Evolutionary conservation across 2,329 filamentous ascomycete species (phyloP), one percentile per base, ranked within the genome.

Genomic region (Cercospora sp.): DNA sequence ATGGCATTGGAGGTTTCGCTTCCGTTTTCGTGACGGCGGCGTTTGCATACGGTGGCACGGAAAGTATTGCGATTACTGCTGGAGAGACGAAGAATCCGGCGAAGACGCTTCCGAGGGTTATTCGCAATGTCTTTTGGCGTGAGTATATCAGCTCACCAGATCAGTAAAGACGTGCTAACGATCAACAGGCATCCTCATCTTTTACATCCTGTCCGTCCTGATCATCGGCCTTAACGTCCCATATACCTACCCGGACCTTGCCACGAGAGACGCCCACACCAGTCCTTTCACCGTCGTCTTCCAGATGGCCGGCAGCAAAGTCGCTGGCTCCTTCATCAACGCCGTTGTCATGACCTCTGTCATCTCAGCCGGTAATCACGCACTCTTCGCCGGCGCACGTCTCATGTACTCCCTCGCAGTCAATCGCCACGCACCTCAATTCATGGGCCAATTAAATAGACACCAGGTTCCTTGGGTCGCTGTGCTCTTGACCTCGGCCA

Each of bases 221-320:
- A 84, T 94, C 65, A 83, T 94, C 68, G 91, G 91, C 76, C 91
- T 92, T 83, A 84, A 90, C 63, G 89, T 94, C 4, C 90, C 90
- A 1, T 93, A 90, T 82, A 81, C 93, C 82, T 86, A 86, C 21
- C 0, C 71, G 0, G 79, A 86, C 43, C 70, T 82, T 4, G 74
- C 77, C 21, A 84, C 82, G 2, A 81, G 77, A 26, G 70, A 76
- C 0, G 75, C 66, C 21, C 69, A 70, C 55, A 72, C 85, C 16
- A 86, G 82, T 13, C 85, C 84, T 0, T 87, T 86, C 77, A 90
- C 88, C 32, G 83, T 90, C 57, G 88, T 89, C 59, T 89, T 90
- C 74, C 81, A 85, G 66, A 79, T 84, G 75, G 85, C 84, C 1
- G 88, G 88, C 8, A 85, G 85, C 26, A 81, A 79, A 43, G 83